Evolutionary conservation across 768 basidiomycete species (phyloP), one percentile per base, ranked within the genome.

Genomic region (Lactifluus pinguis): DNA sequence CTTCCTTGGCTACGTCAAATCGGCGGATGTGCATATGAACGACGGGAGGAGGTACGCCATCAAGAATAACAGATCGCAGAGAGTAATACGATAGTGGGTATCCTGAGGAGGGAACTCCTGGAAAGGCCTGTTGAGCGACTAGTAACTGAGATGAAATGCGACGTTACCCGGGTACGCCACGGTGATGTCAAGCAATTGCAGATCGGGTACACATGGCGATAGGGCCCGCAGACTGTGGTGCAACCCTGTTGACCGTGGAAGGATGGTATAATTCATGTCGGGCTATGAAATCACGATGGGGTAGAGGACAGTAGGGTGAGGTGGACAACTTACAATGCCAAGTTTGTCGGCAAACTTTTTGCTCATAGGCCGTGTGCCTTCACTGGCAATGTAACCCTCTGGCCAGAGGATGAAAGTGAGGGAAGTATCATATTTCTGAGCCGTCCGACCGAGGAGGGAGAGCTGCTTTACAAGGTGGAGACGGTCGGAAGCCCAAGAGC

Each of bases 371-470:
- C 92, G 74, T 4, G 95, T 98, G 63, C 93, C 77, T 63, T 82
- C 80, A 72, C 91, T 93, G 14, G 95, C 87, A 30, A 98, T 85
- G 4, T 95, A 98, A 34, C 97, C 97, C 72, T 99, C 97, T 0
- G 97, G 97, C 71, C 95, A 98, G 49, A 98, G 79, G 57, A 98
- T 77, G 67, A 95, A 83, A 63, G 86, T 85, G 47, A 97, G 76
- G 0, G 92, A 87, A 29, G 78, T 82, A 63, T 87, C 80, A 68
- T 83, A 77, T 53, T 79, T 72, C 68, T 87, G 82, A n/a, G 87
- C 85, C 36, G 79, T 79, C 54, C 77, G 78, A 1, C 86, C 93
- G 14, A 95, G 76, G 47, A 81, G 76, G 0, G 85, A 82, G 21
- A 97, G 79, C 59, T 83, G 79, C 21, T 76, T 73, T 30, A 84